These are phyloP conservation scores for Botrytis pseudocinerea DNA, from an alignment of 2,329 filamentous ascomycete genomes.

Conservation along the genomic window DNA sequence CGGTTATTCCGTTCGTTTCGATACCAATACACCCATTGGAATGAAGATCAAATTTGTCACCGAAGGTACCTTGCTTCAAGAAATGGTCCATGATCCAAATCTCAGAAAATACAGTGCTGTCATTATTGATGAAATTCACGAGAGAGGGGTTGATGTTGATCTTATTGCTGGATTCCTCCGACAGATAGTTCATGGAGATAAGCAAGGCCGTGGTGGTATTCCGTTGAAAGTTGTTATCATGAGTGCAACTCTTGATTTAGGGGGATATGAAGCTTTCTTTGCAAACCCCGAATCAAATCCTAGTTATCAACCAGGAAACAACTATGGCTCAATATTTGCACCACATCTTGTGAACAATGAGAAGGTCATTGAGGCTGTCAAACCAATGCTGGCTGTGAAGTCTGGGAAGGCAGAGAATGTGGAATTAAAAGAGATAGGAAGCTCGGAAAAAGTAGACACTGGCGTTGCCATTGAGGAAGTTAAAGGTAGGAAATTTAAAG, in stretches of 20 bases:
- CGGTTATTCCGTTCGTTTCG: conserved; percentile 94
- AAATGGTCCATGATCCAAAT: conserved; percentile 82
- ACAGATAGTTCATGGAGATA: conserved; percentile 65
- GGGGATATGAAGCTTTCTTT: conserved; percentile 77
- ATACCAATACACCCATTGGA: conserved; percentile 78
- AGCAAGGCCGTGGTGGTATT: conserved; percentile 65
- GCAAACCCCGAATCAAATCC: conserved; percentile 36
- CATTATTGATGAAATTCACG: conserved; percentile 95
- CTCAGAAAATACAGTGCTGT: conserved; percentile 85
- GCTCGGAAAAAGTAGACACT: conserved; percentile 23
- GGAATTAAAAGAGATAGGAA: not conserved
- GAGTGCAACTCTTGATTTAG: conserved; percentile 93
- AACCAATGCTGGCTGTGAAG: conserved; percentile 17
- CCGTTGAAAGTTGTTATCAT: conserved; percentile 90
- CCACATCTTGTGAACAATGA: conserved; percentile 29
- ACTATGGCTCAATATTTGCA: conserved; percentile 33
- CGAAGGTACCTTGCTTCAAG: conserved; percentile 93
- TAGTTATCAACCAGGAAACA: conserved; percentile 38
- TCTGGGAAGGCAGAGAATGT: not conserved
- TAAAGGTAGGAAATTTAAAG: conserved; percentile 83
- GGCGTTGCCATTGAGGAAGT: conserved; percentile 54
- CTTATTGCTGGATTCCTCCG: conserved; percentile 85
- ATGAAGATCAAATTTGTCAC: conserved; percentile 91
- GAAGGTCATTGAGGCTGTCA: conserved; percentile 2
- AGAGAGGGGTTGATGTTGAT: conserved; percentile 92